These are phyloP conservation scores for Xylariaceae sp. DNA, from an alignment of 2,329 filamentous ascomycete genomes.

Conservation along the genomic window DNA sequence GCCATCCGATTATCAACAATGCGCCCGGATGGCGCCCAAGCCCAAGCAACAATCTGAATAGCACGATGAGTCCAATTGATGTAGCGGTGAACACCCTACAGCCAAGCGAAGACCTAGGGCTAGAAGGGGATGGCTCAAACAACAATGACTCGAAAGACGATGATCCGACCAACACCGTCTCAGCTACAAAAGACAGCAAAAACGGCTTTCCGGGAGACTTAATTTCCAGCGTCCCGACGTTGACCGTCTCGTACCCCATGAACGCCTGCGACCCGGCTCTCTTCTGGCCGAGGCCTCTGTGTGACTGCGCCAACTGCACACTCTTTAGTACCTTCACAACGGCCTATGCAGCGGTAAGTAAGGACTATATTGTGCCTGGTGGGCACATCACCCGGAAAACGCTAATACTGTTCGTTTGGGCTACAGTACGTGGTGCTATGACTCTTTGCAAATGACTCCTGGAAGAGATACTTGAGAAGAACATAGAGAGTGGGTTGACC, in stretches of 20 bases:
- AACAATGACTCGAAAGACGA: background rate
- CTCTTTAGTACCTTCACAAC: slow-evolving; percentile 18
- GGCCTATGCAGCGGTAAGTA: slow-evolving; percentile 1
- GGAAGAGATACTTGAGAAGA: too few species aligned
- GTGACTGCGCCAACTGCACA: slow-evolving; percentile 19
- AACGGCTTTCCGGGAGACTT: too few species aligned
- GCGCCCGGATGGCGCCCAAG: background rate
- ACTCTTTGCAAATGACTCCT: too few species aligned
- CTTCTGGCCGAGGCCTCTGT: background rate
- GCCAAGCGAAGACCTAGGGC: too few species aligned
- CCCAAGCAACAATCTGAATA: background rate
- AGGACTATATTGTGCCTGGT: background rate
- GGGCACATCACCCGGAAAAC: too few species aligned
- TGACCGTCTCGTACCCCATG: too few species aligned
- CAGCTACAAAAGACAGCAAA: too few species aligned
- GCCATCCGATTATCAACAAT: background rate
- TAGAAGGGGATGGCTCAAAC: background rate
- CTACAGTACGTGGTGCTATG: too few species aligned
- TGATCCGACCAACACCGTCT: too few species aligned
- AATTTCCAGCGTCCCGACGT: too few species aligned
- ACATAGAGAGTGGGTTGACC: background rate
- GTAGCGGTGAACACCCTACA: background rate
- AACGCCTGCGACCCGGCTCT: too few species aligned
- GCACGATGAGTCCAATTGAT: background rate
- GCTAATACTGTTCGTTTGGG: too few species aligned